Conservation (phyloP, 768 basidiomycete genomes). For the Tylopilus felleus region DNA sequence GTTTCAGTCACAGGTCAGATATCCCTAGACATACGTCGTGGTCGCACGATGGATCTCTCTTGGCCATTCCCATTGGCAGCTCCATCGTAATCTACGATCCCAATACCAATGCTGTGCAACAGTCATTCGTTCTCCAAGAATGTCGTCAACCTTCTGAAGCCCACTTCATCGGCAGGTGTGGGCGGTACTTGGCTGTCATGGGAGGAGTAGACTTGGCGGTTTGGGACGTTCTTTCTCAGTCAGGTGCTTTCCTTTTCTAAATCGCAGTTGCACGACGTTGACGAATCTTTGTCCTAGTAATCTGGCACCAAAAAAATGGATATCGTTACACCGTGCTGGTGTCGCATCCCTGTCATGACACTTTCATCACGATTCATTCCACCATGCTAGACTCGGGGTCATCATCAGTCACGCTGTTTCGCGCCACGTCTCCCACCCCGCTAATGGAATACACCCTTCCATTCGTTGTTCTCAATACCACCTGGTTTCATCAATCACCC, state of each 20-base stretch:
- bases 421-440: slow-evolving; percentile 43
- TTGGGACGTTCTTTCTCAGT: slow-evolving; percentile 69
- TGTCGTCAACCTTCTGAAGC: slow-evolving; percentile 42
- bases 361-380: slow-evolving; percentile 56
- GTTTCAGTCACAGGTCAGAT: slow-evolving; percentile 65
- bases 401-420: slow-evolving; percentile 50
- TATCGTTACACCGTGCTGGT: slow-evolving; percentile 44
- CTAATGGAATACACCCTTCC: slow-evolving; percentile 48
- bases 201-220: slow-evolving; percentile 51
- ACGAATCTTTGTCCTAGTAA: slow-evolving; percentile 41
- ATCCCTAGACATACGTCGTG: slow-evolving; percentile 66
- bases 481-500: slow-evolving; percentile 36
- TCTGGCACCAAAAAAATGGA: slow-evolving; percentile 49
- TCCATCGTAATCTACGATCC: slow-evolving; percentile 77
- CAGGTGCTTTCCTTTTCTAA: slow-evolving; percentile 40
- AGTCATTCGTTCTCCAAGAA: slow-evolving; percentile 57
- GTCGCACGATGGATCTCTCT: slow-evolving; percentile 83
- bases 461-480: slow-evolving; percentile 55
- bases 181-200: slow-evolving; percentile 64
- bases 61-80: slow-evolving; percentile 67
- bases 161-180: slow-evolving; percentile 66
- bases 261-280: not conserved
- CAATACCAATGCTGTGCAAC: slow-evolving; percentile 52
- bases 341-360: slow-evolving; percentile 53
- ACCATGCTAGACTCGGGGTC: slow-evolving; percentile 29